These are phyloP conservation scores for Encephalitozoon hellem DNA, from an alignment of 371 early-diverging fungal genomes.

Conservation along the genomic window DNA sequence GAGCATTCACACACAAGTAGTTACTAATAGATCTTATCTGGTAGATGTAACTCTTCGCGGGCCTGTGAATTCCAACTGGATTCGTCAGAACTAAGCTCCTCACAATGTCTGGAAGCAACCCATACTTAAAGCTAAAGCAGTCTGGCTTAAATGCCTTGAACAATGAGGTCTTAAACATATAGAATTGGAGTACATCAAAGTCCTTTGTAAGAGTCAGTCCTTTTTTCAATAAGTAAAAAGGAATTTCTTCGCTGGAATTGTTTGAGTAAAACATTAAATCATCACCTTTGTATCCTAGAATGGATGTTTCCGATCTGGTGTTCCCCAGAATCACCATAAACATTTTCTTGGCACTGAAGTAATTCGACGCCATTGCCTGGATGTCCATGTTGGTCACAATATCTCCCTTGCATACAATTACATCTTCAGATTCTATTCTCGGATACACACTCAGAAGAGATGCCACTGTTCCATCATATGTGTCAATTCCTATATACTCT, in stretches of 20 bases:
- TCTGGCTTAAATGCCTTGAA: neutral
- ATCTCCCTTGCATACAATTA: constrained; percentile 43
- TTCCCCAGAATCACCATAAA: constrained; percentile 16
- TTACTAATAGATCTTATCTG: constrained; percentile 18
- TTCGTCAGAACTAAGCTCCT: neutral
- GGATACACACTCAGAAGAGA: neutral
- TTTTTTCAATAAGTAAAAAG: constrained; percentile 10
- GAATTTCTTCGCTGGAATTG: neutral
- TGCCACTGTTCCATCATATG: constrained; percentile 27
- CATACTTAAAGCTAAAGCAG: constrained; percentile 31
- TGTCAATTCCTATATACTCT: constrained; percentile 18
- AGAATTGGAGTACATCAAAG: constrained; percentile 19
- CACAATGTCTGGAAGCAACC: constrained; percentile 19
- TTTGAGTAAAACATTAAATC: constrained; percentile 23
- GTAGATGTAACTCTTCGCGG: neutral
- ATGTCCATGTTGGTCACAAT: constrained; percentile 23
- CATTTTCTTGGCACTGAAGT: neutral
- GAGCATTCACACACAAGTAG: neutral
- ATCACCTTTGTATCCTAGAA: constrained; percentile 5
- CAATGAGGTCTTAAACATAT: constrained; percentile 17
- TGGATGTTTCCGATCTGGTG: neutral
- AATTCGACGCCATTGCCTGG: constrained; percentile 1
- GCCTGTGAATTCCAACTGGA: constrained; percentile 23
- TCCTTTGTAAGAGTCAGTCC: neutral
- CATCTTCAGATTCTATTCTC: constrained; percentile 13